phyloP scores from a whole-genome alignment of 306 rosid species.

The Bauhinia variegata region DNA sequence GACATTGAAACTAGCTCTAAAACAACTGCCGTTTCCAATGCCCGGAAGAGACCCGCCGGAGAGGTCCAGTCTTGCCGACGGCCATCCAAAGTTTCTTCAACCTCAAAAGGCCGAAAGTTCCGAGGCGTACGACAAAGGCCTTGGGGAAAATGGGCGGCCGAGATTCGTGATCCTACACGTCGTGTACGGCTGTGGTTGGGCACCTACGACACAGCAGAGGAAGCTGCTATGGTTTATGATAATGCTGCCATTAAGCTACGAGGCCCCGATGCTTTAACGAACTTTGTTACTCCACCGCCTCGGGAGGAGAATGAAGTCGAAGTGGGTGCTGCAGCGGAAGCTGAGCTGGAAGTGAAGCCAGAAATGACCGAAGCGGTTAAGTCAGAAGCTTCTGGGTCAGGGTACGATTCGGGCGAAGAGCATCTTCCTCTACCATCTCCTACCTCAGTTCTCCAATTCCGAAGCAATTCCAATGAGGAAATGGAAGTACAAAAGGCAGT shows the following conservation, averaged over 20 bases:
- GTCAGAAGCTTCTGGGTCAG: constrained; percentile 42
- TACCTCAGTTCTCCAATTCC: constrained; percentile 74
- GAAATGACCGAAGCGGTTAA: constrained; percentile 7
- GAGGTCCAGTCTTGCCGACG: constrained; percentile 13
- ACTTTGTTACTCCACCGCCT: constrained; percentile 43
- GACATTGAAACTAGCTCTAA: constrained; percentile 39
- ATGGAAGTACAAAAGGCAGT: constrained; percentile 21
- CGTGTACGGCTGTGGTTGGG: constrained; percentile 73
- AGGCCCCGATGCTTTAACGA: constrained; percentile 67
- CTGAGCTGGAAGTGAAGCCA: background rate
- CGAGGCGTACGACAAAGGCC: constrained; percentile 83
- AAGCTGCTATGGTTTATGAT: constrained; percentile 82
- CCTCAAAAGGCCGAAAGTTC: constrained; percentile 49
- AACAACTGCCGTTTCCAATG: background rate
- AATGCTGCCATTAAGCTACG: constrained; percentile 69
- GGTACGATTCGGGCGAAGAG: constrained; percentile 71
- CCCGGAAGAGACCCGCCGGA: constrained; percentile 45
- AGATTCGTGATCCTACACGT: constrained; percentile 73
- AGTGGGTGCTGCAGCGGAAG: background rate
- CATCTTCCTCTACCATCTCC: constrained; percentile 63
- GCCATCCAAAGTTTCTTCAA: constrained; percentile 23
- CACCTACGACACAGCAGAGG: constrained; percentile 76
- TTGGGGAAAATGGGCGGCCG: constrained; percentile 92
- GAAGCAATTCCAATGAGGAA: constrained; percentile 51
- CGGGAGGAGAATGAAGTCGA: constrained; percentile 11